Evolutionary conservation across 768 basidiomycete species (phyloP), one percentile per base, ranked within the genome.

Genomic region (Lactifluus echinatus): DNA sequence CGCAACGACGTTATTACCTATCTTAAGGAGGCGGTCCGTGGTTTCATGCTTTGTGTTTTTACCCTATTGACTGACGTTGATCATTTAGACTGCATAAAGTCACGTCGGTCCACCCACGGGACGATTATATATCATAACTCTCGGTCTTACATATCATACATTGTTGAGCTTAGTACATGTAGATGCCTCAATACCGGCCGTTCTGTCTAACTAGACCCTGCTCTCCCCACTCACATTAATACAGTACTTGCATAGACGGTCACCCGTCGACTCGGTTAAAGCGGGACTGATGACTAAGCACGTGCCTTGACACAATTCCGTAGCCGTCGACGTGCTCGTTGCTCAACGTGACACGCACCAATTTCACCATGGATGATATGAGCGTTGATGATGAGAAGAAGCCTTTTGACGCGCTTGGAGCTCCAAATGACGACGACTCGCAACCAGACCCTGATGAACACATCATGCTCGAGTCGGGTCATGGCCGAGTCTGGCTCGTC

Each of bases 1-100:
- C 85, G 94, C 75, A 89, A 84, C 70, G 94, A 98, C 75, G 84
- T 98, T 67, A 80, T 97, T 67, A 83, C 93, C 57, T 83, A 78
- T 70, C 77, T 94, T 66, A 89, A 89, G 78, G 80, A 84, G 50
- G 68, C 80, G 54, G 89, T 89, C 67, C 61, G 86, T 76, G 4
- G 19, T 15, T 14, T 29, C 50, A 44, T 39, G 3, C 14, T 5
- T 11, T 21, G n/a, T 15, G n/a, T 26, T 17, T 47, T 1, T 10
- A 15, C 8, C 10, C 26, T 37, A 19, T 14, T 19, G 36, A 17
- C 48, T 55, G 17, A 57, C 43, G 31, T 31, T 12, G 3, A 24
- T 45, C 31, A 10, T n/a, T 15, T 64, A 70, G 19, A 64, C 68
- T 50, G 72, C 66, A 59, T 64, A 63, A 56, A 59, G 56, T 56